phyloP scores from a whole-genome alignment of 2,329 filamentous ascomycete genomes.

The Scedosporium boydii region DNA sequence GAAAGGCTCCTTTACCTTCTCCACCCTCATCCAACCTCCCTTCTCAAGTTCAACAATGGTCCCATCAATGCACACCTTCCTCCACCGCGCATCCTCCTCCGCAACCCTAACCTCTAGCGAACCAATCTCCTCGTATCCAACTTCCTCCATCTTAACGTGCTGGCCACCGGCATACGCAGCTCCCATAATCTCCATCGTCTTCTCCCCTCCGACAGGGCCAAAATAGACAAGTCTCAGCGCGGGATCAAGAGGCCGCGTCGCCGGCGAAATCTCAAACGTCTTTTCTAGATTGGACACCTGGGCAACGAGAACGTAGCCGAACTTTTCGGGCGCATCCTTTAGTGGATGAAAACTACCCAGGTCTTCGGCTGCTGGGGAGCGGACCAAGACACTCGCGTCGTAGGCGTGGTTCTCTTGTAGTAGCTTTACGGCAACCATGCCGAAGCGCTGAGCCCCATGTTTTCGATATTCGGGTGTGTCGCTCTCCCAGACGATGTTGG shows the following conservation, averaged over 20 bases:
- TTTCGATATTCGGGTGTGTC: slow-evolving; percentile 74
- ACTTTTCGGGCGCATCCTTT: slow-evolving; percentile 30
- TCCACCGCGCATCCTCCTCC: slow-evolving; percentile 65
- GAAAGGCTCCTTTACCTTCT: slow-evolving; percentile 25
- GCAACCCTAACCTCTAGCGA: slow-evolving; percentile 55
- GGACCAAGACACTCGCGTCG: slow-evolving; percentile 29
- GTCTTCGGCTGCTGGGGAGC: slow-evolving; percentile 8
- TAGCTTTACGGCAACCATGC: slow-evolving; percentile 72
- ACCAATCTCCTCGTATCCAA: slow-evolving; percentile 64
- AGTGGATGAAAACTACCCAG: slow-evolving; percentile 15
- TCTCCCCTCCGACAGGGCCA: slow-evolving; percentile 52
- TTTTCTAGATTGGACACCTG: slow-evolving; percentile 75
- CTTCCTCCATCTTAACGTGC: slow-evolving; percentile 46
- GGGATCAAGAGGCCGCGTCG: slow-evolving; percentile 59
- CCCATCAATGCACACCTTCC: slow-evolving; percentile 85
- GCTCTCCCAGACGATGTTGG: slow-evolving; percentile 80
- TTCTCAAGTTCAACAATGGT: slow-evolving; percentile 67
- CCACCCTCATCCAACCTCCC: slow-evolving; percentile 62
- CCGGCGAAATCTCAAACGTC: slow-evolving; percentile 72
- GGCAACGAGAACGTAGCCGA: slow-evolving; percentile 69
- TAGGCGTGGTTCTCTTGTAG: slow-evolving; percentile 48
- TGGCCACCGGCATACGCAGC: slow-evolving; percentile 47
- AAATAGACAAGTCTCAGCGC: slow-evolving; percentile 67
- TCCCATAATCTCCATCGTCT: slow-evolving; percentile 70
- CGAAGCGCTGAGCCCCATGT: slow-evolving; percentile 69